Evolutionary conservation across 352 stramenopile species (phyloP).

Genomic region (Phytophthora cactorum): DNA sequence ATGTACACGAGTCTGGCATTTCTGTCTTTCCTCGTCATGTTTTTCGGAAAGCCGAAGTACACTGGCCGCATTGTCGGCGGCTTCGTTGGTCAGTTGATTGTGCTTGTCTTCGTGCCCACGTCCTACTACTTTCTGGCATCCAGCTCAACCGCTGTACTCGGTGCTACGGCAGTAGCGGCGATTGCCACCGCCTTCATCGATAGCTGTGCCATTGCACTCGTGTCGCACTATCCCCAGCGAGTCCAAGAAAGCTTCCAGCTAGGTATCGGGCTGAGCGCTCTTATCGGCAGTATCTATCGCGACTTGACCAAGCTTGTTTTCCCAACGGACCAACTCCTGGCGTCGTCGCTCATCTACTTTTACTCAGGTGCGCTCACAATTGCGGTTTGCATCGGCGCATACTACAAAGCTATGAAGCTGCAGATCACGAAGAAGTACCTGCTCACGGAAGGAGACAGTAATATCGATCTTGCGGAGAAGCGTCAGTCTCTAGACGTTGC

Average conservation of each 20-base stretch:
- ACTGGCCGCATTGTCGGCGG: slow-evolving; percentile 71
- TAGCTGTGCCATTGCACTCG: slow-evolving; percentile 75
- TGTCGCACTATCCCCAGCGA: slow-evolving; percentile 73
- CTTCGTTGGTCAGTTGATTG: slow-evolving; percentile 74
- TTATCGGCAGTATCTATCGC: slow-evolving; percentile 84
- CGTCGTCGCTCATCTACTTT: slow-evolving; percentile 85
- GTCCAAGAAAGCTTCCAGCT: slow-evolving; percentile 83
- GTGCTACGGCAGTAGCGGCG: slow-evolving; percentile 60
- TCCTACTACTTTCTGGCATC: slow-evolving; percentile 74
- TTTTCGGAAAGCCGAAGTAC: slow-evolving; percentile 64
- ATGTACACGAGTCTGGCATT: slow-evolving; percentile 83
- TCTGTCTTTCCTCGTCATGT: slow-evolving; percentile 64
- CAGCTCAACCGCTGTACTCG: slow-evolving; percentile 65
- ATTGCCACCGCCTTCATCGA: slow-evolving; percentile 82
- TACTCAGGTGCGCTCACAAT: slow-evolving; percentile 81
- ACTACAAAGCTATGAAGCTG: slow-evolving; percentile 63
- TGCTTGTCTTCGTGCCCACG: slow-evolving; percentile 75
- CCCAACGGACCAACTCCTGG: slow-evolving; percentile 57
- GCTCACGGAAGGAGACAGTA: slow-evolving; percentile 20
- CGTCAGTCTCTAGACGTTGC: slow-evolving; percentile 9
- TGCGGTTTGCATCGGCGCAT: slow-evolving; percentile 71
- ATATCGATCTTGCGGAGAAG: slow-evolving; percentile 28
- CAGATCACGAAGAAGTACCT: slow-evolving; percentile 62
- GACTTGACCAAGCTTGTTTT: slow-evolving; percentile 85
- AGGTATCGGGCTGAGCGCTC: slow-evolving; percentile 73